Base-by-base conservation (phyloP, 1,284 basidiomycete species). In the Boletellus deceptivus region DNA sequence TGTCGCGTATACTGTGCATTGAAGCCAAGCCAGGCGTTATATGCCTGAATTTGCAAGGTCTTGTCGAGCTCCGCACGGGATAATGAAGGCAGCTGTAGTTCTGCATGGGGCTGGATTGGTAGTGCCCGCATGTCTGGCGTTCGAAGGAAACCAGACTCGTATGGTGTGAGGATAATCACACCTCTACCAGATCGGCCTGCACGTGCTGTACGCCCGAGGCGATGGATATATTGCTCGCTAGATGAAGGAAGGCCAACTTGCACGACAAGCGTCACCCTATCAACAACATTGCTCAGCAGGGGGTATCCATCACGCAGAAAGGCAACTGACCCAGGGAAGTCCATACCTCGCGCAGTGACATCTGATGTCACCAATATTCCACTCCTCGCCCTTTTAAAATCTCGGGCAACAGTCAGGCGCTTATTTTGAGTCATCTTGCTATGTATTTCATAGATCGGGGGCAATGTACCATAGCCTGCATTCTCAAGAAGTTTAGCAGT, bases 331-430 rank as follows among this genome's bases (percentile, higher is more conserved):
- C 57, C 91, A 67, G 60, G 91, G 81, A 68, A 94, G 70, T 94
- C 91, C 74, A 92, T 91, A 58, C 92, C 92, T 48, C 93, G 82
- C 1, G 93, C 93, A 27, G 92, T 93, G 29, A 97, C 89, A 66
- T 97, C 93, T 1, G 93, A 95, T 31, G 93, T 91, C 50, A 95
- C 83, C 22, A 96, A 77, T 39, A 78, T 63, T 3, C 75, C 86
- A 0, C 66, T 71, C 22, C 59, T 63, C 27, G 65, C 73, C 6
- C 67, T 65, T 46, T 74, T 76, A 68, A 87, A 89, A 24, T 67
- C 62, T 36, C 81, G 76, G 1, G 79, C 76, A 4, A 77, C 74
- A 45, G 72, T 72, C 9, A 67, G 72, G 8, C 84, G 74, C 24
- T 65, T 66, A 17, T 62, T 43, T 58, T 82, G 80, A 2, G 65